Percentiles rank a stretch among this genome's conserved stretches.
Conservation (phyloP, 495 filamentous ascomycete species). For the Arthonia radiata region DNA sequence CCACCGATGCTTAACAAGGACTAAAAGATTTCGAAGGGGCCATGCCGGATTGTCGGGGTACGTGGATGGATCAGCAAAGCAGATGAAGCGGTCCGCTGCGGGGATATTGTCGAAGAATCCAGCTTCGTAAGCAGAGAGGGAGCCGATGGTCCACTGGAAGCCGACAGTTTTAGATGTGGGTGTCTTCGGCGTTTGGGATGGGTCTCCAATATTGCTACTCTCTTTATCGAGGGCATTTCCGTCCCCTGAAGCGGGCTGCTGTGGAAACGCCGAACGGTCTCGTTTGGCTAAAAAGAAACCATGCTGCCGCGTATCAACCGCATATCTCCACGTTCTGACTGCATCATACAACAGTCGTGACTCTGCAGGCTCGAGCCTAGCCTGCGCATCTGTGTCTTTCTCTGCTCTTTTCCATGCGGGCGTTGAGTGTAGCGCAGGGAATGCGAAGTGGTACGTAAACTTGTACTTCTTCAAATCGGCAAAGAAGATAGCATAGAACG, state of each 20-base stretch:
- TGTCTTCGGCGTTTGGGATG: no score
- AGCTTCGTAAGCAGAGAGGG: conserved; percentile 51
- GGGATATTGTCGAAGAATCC: conserved; percentile 59
- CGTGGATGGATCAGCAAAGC: conserved; percentile 80
- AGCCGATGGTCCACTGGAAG: conserved; percentile 49
- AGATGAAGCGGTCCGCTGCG: conserved; percentile 48
- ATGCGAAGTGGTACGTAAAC: conserved; percentile 88
- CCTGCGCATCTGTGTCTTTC: conserved; percentile 6
- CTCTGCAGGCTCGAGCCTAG: conserved; percentile 24
- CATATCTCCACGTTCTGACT: conserved; percentile 68
- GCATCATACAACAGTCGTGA: conserved; percentile 48
- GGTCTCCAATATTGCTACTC: no score
- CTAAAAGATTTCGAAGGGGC: conserved; percentile 74
- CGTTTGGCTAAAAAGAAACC: conserved; percentile 87
- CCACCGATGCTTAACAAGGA: conserved; percentile 66
- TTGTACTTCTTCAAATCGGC: conserved; percentile 90
- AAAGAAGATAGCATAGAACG: conserved; percentile 74
- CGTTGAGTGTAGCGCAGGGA: conserved; percentile 74
- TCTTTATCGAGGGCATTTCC: no score
- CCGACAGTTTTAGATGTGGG: conserved; percentile 20
- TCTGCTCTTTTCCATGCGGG: conserved; percentile 42
- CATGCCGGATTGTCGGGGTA: conserved; percentile 69
- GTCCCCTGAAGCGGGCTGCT: no score
- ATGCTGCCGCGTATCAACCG: conserved; percentile 52
- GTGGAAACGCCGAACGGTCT: no score